Evolutionary conservation across 2,329 filamentous ascomycete species (phyloP).

Genomic region (Sclerotinia glacialis): DNA sequence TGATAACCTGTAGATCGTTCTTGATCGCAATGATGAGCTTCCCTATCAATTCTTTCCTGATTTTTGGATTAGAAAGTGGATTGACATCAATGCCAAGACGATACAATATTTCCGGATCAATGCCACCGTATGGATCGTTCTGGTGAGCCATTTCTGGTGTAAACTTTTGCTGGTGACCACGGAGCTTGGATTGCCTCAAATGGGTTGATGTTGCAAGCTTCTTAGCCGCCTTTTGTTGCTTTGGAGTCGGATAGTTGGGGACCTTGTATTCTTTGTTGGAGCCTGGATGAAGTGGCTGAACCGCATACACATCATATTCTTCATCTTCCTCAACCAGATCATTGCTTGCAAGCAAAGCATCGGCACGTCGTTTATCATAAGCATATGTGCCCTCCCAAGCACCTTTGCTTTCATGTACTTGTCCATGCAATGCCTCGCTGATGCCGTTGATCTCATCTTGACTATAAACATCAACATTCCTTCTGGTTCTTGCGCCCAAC

Average conservation of each 20-base stretch:
- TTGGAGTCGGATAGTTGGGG: constrained; percentile 30
- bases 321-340: constrained; percentile 2
- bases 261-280: constrained; percentile 24
- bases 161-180: constrained; percentile 30
- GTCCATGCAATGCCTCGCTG: constrained; percentile 36
- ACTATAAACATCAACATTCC: constrained; percentile 30
- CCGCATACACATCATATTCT: constrained; percentile 6
- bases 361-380: constrained; percentile 24
- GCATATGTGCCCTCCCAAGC: constrained; percentile 34
- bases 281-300: constrained; percentile 3
- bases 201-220: constrained; percentile 27
- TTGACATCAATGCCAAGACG: constrained; percentile 35
- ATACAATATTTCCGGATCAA: constrained; percentile 35
- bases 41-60: constrained; percentile 33
- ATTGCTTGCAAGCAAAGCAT: neutral
- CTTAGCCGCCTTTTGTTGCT: constrained; percentile 32
- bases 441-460: constrained; percentile 34
- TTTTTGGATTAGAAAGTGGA: constrained; percentile 28
- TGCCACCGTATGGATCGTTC: constrained; percentile 27
- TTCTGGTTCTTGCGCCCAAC: constrained; percentile 16
- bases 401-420: constrained; percentile 35
- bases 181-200: constrained; percentile 25
- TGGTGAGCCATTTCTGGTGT: constrained; percentile 13
- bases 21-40: constrained; percentile 34
- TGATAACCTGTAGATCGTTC: constrained; percentile 35